Base-by-base conservation (phyloP, 163 green algal genomes). In the Scenedesmus sp. region DNA sequence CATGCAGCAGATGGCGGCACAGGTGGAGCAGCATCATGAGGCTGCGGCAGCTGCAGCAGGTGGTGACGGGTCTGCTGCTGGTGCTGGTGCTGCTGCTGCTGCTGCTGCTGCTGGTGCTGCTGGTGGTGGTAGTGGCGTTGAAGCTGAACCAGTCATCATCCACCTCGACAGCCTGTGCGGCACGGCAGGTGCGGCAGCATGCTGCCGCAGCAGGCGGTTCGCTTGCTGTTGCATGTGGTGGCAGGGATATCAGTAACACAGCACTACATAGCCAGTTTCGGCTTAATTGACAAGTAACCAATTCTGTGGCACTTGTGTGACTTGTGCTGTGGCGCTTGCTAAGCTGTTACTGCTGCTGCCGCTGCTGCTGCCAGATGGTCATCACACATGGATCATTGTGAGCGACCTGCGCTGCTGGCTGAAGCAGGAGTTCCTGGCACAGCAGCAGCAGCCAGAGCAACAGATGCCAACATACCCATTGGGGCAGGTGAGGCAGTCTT, bases 331-430 rank as follows among this genome's bases (percentile, higher is more conserved):
- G 1, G 34, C 20, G 8, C 66, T 15, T 5, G 7, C 79, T 0
- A 55, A 15, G 2, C 1, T 77, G n/a, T 13, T 3, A 8, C 23
- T 77, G 0, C 70, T 15, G 59, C 81, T 62, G 57, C 23, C 70
- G 82, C 54, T 87, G 20, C 23, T 74, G 10, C 59, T 54, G 26
- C 90, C 95, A 96, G 96, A 93, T 86, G 95, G 95, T 55, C 97
- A 98, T 89, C 84, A 62, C 7, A 94, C 90, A 0, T 2, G 54
- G 6, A 55, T 23, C 3, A 93, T 97, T 66, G 94, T 90, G 57
- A 93, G 93, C 5, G 79, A 82, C 6, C 86, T 99, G 54, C 95
- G 95, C 12, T 18, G 52, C 13, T 99, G 98, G 92, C 92, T 99
- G 12, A 20, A 95, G 60, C 86, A 95, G 9, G 97, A 99, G 91